Base-by-base conservation (phyloP, 495 filamentous ascomycete genomes). In the Tuber calosporum region DNA sequence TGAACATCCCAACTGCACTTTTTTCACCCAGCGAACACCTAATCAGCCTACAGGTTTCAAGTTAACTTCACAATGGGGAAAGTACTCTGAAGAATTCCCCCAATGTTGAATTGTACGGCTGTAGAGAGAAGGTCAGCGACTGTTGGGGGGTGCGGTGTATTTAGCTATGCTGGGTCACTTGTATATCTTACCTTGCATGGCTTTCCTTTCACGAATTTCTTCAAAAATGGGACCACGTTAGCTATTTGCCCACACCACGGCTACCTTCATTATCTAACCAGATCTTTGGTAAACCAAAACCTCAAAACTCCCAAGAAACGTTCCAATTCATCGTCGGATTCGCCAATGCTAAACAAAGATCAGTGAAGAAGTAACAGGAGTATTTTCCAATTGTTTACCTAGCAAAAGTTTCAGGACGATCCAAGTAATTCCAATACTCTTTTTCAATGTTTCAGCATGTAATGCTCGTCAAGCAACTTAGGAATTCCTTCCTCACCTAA, bases 371-470 rank as follows among this genome's bases (percentile, higher is more conserved):
- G 53, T 62, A 15, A 62, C 11, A 62, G 53, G 53, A 62, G 11
- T 17, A 34, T 34, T 62, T 62, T 62, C 53, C 53, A 13, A 13
- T 15, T 26, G 34, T 82, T 82, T 82, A 90, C 89, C 87, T 89
- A 79, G 93, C 89, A 83, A 99, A 99, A 58, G 93, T 92, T 83
- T 97, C 96, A 9, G 95, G 95, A 75, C 93, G 88, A 82, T 99
- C 95, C 81, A 99, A 86, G 80, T 99, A 99, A 77, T 95, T 93
- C 95, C 95, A 99, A 84, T 99, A 99, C 85, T 99, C 95, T 91
- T 72, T 42, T 67, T 39, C 53, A 34, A 17, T 17, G 13, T 17
- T 62, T 62, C 53, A 62, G 53, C 58, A 67, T 70, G 39, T 41
- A 42, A 8, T 68, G 68, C 39, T 77, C 67, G 41, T 77, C 73